Percentiles rank a stretch among this genome's conserved stretches.
phyloP scores from a whole-genome alignment of 345 rosid species.

The Cardamine chenopodiifolia region DNA sequence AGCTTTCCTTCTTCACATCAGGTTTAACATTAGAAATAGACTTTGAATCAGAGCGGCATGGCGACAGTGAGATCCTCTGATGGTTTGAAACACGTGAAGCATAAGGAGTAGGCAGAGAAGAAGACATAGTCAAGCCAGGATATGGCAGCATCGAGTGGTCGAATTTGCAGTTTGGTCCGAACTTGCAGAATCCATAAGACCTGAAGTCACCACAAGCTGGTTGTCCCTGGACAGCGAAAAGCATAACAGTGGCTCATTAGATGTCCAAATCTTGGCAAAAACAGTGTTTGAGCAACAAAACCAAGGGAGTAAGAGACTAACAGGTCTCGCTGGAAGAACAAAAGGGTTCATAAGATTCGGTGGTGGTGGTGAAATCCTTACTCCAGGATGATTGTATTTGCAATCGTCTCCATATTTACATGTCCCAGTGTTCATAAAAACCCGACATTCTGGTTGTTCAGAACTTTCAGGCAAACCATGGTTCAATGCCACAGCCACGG shows the following conservation, averaged over 20 bases:
- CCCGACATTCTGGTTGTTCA: conserved; percentile 73
- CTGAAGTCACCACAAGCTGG: conserved; percentile 63
- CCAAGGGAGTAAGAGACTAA: conserved; percentile 46
- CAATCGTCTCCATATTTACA: conserved; percentile 82
- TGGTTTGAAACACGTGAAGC: conserved; percentile 17
- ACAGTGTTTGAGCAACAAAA: neutral
- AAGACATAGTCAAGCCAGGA: conserved; percentile 34
- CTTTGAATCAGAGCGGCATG: conserved; percentile 29
- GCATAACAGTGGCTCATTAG: conserved; percentile 15
- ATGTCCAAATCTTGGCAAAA: neutral
- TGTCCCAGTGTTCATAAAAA: conserved; percentile 72
- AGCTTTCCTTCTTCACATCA: conserved; percentile 28
- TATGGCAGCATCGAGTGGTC: conserved; percentile 69
- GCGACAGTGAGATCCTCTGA: conserved; percentile 31
- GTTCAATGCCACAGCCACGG: conserved; percentile 39
- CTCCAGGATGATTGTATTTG: conserved; percentile 79
- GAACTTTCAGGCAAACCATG: conserved; percentile 58
- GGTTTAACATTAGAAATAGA: conserved; percentile 23
- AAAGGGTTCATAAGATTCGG: conserved; percentile 46
- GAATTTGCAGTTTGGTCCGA: conserved; percentile 69
- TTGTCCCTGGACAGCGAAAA: conserved; percentile 61
- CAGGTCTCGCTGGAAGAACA: conserved; percentile 73
- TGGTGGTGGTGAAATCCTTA: conserved; percentile 49
- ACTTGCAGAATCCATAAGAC: conserved; percentile 69
- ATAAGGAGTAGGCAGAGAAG: conserved; percentile 25